A percentile compares a stretch with the other conserved stretches of the same genome.
Conservation (phyloP, 1,139 yeast genomes). For the Blastobotrys serpentis region DNA sequence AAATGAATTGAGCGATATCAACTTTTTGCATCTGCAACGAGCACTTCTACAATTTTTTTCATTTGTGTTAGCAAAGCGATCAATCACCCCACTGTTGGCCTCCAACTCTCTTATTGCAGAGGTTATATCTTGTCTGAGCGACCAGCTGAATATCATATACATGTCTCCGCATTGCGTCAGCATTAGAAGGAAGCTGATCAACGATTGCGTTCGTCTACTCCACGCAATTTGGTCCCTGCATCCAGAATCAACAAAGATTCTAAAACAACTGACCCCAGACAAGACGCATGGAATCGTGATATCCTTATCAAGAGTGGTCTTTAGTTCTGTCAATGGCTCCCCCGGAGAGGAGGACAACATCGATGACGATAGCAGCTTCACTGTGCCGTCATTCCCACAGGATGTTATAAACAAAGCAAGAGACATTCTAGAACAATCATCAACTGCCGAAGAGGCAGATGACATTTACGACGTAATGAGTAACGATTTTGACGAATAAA, state of each 20-base stretch:
- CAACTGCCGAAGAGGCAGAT: constrained; percentile 80
- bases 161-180: constrained; percentile 15
- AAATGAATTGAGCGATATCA: constrained; percentile 15
- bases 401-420: constrained; percentile 68
- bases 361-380: constrained; percentile 9
- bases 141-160: constrained; percentile 23
- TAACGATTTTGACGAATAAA: constrained; percentile 6
- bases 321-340: constrained; percentile 37
- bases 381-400: constrained; percentile 51
- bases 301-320: constrained; percentile 56
- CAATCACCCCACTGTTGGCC: constrained; percentile 14
- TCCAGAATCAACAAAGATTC: constrained; percentile 20
- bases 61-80: constrained; percentile 15
- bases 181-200: constrained; percentile 20
- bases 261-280: constrained; percentile 21
- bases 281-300: constrained; percentile 49
- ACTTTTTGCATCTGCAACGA: constrained; percentile 12
- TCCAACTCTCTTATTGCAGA: neutral
- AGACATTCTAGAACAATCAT: constrained; percentile 65
- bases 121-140: constrained; percentile 15
- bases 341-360: constrained; percentile 4
- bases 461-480: constrained; percentile 49
- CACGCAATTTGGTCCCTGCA: constrained; percentile 28
- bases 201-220: constrained; percentile 25
- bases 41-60: constrained; percentile 20